phyloP scores from a whole-genome alignment of 1,139 yeast species.

The Debaryomyces sp. region DNA sequence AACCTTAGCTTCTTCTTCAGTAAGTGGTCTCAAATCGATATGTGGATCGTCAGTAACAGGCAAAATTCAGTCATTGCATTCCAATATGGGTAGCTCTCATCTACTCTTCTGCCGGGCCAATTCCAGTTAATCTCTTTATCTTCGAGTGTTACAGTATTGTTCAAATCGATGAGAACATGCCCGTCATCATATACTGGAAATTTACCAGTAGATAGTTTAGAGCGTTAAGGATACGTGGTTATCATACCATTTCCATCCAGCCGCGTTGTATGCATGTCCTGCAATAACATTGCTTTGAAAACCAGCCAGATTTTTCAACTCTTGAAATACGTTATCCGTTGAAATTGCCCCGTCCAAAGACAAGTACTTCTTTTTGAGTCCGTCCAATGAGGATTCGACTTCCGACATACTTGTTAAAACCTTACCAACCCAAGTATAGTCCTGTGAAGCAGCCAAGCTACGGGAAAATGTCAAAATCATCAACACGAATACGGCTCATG shows the following conservation, averaged over 20 bases:
- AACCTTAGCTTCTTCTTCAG: slow-evolving; percentile 3
- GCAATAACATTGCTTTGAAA: slow-evolving; percentile 1
- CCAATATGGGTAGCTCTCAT: slow-evolving; percentile 3
- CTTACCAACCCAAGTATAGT: slow-evolving; percentile 2
- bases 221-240: not conserved
- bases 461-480: not conserved
- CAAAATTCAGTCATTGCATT: not conserved
- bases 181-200: slow-evolving; percentile 4
- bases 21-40: slow-evolving; percentile 2
- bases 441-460: not conserved
- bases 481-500: slow-evolving; percentile 1
- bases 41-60: not conserved
- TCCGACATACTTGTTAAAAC: slow-evolving; percentile 1
- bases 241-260: slow-evolving; percentile 1
- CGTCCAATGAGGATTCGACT: slow-evolving; percentile 2
- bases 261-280: not conserved
- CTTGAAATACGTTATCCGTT: not conserved
- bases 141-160: not conserved
- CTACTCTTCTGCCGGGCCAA: slow-evolving; percentile 2
- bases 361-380: slow-evolving; percentile 1
- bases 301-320: slow-evolving; percentile 2
- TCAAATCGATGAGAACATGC: slow-evolving; percentile 1
- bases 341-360: slow-evolving; percentile 1
- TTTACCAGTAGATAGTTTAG: not conserved
- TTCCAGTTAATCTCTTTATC: not conserved